These are phyloP conservation scores for Aquilaria sinensis DNA, from an alignment of 345 rosid species.

Conservation along the genomic window DNA sequence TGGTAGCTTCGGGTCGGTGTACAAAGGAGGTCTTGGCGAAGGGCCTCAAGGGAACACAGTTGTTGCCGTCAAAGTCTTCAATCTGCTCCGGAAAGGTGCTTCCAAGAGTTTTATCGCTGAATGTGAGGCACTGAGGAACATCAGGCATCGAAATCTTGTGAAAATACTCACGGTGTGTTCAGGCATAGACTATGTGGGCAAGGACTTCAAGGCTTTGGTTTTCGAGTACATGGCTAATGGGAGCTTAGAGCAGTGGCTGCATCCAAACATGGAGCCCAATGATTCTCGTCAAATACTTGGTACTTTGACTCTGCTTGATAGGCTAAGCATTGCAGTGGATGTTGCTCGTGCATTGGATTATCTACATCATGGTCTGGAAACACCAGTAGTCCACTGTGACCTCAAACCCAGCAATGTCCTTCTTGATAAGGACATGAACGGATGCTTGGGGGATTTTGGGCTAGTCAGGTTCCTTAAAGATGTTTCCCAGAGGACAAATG, in stretches of 20 bases:
- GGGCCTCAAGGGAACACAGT: neutral
- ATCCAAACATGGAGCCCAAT: neutral
- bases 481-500: neutral
- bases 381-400: slow-evolving; percentile 21
- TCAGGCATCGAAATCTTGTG: slow-evolving; percentile 39
- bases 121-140: slow-evolving; percentile 29
- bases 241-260: slow-evolving; percentile 18
- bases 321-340: neutral
- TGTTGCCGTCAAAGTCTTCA: slow-evolving; percentile 34
- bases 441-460: slow-evolving; percentile 9
- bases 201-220: slow-evolving; percentile 10
- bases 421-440: slow-evolving; percentile 10
- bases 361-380: slow-evolving; percentile 15
- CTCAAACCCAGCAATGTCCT: slow-evolving; percentile 15
- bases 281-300: too few relatives aligned
- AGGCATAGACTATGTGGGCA: slow-evolving; percentile 2
- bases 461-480: neutral
- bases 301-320: neutral
- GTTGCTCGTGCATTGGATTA: slow-evolving; percentile 17
- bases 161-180: slow-evolving; percentile 21
- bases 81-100: slow-evolving; percentile 32
- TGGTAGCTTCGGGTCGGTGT: slow-evolving; percentile 20
- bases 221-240: slow-evolving; percentile 13
- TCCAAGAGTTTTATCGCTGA: slow-evolving; percentile 40
- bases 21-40: slow-evolving; percentile 16